These are phyloP conservation scores for Fagopyrum esculentum DNA, from an alignment of 148 eudicot species.

Conservation along the genomic window DNA sequence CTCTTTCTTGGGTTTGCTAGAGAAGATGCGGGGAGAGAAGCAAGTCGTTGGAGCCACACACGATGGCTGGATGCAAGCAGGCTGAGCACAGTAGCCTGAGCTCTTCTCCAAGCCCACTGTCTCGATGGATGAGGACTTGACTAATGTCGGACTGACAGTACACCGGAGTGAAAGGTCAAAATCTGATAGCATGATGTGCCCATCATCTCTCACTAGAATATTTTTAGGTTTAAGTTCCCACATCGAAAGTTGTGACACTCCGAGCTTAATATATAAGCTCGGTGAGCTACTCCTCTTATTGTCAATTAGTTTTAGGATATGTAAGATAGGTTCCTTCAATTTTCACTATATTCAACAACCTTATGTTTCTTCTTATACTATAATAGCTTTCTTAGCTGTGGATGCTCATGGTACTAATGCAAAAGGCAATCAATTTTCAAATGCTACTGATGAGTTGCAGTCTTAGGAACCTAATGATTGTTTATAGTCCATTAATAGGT, in stretches of 20 bases:
- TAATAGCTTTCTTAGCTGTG: background rate
- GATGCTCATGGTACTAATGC: background rate
- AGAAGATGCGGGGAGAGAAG: slow-evolving; percentile 58
- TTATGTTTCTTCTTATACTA: background rate
- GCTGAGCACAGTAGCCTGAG: slow-evolving; percentile 58
- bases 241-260: too few species aligned
- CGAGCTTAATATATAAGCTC: slow-evolving; percentile 12
- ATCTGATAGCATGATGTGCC: slow-evolving; percentile 92
- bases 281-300: too few species aligned
- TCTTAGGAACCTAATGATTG: background rate
- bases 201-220: slow-evolving; percentile 85
- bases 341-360: background rate
- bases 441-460: background rate
- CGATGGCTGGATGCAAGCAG: slow-evolving; percentile 57
- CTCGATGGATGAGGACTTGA: slow-evolving; percentile 41
- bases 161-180: slow-evolving; percentile 95
- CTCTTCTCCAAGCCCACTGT: slow-evolving; percentile 33
- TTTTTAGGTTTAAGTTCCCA: slow-evolving; percentile 59
- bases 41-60: slow-evolving; percentile 71
- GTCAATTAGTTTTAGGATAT: too few species aligned
- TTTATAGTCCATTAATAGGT: background rate
- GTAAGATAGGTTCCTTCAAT: background rate
- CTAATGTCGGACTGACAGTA: slow-evolving; percentile 75
- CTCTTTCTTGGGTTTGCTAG: slow-evolving; percentile 45
- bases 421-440: background rate